Percentiles rank a stretch among this genome's conserved stretches.
Evolutionary conservation across 2,329 filamentous ascomycete species (phyloP).

Genomic region (Leptographium lundbergii): DNA sequence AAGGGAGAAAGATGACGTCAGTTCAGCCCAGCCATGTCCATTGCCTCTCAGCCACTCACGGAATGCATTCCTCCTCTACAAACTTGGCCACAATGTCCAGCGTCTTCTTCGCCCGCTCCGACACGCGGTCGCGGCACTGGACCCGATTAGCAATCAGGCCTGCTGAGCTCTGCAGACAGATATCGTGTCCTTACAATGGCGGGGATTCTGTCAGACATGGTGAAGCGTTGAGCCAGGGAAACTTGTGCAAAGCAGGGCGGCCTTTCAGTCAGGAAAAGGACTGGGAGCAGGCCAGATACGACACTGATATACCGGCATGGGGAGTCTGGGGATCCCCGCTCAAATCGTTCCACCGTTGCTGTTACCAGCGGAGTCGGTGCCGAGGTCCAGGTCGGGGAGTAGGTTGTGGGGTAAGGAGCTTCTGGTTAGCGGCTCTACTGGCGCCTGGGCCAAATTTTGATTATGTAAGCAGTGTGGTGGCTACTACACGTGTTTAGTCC

Average conservation of each 20-base stretch:
- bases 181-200: slow-evolving; percentile 26
- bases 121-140: slow-evolving; percentile 44
- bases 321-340: neutral
- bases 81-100: slow-evolving; percentile 88
- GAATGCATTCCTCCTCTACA: slow-evolving; percentile 89
- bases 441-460: too few relatives aligned
- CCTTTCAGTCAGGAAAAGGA: neutral
- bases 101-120: slow-evolving; percentile 71
- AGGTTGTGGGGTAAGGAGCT: slow-evolving; percentile 5
- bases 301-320: neutral
- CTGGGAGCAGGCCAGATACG: neutral
- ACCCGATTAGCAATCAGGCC: neutral
- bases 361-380: slow-evolving; percentile 3
- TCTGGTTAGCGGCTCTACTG: neutral
- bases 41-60: slow-evolving; percentile 32
- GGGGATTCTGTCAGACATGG: slow-evolving; percentile 33
- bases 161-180: neutral
- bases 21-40: neutral
- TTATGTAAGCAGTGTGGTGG: too few relatives aligned
- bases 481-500: too few relatives aligned
- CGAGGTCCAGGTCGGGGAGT: slow-evolving; percentile 7
- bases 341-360: neutral
- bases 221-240: too few relatives aligned
- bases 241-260: neutral
- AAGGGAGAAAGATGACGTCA: neutral